Percentiles rank a stretch among this genome's conserved stretches.
phyloP scores from a whole-genome alignment of 768 basidiomycete species.

The Mycena capillaripes region DNA sequence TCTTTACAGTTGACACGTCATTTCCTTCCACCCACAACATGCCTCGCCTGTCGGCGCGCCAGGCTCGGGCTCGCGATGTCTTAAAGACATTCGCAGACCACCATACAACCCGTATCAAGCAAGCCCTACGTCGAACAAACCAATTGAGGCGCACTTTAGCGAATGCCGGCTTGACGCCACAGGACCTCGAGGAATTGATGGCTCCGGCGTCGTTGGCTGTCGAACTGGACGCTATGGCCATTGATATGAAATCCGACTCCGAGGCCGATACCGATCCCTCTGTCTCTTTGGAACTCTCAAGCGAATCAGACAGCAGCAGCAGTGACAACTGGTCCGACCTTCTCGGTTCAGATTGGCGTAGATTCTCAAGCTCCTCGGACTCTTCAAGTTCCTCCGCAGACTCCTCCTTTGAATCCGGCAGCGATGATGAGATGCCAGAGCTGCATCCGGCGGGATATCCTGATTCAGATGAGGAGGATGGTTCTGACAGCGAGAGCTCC shows the following conservation, averaged over 20 bases:
- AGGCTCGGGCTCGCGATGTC: background rate
- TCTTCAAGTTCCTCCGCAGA: background rate
- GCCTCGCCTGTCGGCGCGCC: conserved; percentile 8
- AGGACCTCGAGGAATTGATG: background rate
- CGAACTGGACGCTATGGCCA: background rate
- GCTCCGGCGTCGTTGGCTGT: background rate
- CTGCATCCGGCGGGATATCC: background rate
- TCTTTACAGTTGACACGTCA: background rate
- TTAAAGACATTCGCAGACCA: conserved; percentile 6
- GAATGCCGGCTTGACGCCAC: background rate
- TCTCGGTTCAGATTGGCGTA: background rate
- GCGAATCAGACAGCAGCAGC: background rate
- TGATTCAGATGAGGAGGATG: background rate
- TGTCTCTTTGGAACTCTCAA: background rate
- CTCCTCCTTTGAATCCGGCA: background rate
- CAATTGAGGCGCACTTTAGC: background rate
- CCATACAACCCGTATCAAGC: background rate
- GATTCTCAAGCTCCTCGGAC: background rate
- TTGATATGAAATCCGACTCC: background rate
- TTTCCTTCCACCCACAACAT: background rate
- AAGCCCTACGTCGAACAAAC: background rate
- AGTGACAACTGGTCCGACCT: background rate
- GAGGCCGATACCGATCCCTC: background rate
- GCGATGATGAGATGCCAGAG: conserved; percentile 9
- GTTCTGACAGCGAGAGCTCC: background rate